Conservation (phyloP, 768 basidiomycete species). For the Crepidotus variabilis region DNA sequence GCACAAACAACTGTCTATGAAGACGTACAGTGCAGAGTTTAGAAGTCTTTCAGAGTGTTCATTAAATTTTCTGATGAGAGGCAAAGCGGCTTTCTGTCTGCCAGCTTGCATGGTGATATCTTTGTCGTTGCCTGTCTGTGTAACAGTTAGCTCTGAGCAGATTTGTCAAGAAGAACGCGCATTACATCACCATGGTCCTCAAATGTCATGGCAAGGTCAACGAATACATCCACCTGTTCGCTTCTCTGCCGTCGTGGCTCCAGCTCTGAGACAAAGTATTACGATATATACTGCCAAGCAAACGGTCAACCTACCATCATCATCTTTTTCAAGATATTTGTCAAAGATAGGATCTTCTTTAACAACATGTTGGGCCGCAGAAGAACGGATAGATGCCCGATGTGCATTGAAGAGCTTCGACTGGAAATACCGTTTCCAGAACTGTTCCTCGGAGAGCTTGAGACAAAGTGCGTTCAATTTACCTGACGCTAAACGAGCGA, state of each 20-base stretch:
- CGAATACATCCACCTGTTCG: slow-evolving; percentile 70
- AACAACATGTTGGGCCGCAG: slow-evolving; percentile 78
- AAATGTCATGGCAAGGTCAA: slow-evolving; percentile 83
- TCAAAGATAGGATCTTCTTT: slow-evolving; percentile 94
- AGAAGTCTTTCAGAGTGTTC: slow-evolving; percentile 92
- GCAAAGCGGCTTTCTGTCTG: slow-evolving; percentile 79
- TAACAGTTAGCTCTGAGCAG: not conserved
- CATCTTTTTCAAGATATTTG: slow-evolving; percentile 92
- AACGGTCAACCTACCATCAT: slow-evolving; percentile 64
- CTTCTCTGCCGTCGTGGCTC: slow-evolving; percentile 70
- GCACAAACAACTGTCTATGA: not conserved
- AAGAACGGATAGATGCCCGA: slow-evolving; percentile 86
- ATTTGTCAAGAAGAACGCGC: slow-evolving; percentile 1
- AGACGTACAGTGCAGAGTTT: slow-evolving; percentile 65
- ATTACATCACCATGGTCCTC: slow-evolving; percentile 88
- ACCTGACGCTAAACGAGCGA: slow-evolving; percentile 6
- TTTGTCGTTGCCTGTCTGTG: slow-evolving; percentile 80
- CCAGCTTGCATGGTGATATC: slow-evolving; percentile 98
- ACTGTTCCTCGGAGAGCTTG: slow-evolving; percentile 86
- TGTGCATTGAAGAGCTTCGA: slow-evolving; percentile 95
- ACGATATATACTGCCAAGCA: slow-evolving; percentile 1
- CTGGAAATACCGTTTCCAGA: slow-evolving; percentile 97
- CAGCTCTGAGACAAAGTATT: slow-evolving; percentile 44
- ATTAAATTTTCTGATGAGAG: slow-evolving; percentile 95
- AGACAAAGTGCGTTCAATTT: slow-evolving; percentile 9